Evolutionary conservation across 169 alveolate genomes (phyloP).

Genomic region (Neospora caninum): DNA sequence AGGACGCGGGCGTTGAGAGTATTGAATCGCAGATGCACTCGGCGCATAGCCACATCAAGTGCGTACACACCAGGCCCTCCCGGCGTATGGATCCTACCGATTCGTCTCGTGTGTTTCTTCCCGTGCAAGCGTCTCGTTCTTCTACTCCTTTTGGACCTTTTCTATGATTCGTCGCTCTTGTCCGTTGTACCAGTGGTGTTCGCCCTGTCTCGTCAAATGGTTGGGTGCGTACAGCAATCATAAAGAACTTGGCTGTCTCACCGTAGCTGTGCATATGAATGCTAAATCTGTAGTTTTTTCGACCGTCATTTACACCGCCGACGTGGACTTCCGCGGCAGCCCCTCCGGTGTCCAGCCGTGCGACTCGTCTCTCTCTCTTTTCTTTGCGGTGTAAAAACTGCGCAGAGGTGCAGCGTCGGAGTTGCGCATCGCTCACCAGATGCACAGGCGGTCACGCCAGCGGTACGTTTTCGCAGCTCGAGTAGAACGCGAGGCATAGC

Average conservation of each 20-base stretch:
- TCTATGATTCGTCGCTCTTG: too few species aligned
- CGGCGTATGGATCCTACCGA: background rate
- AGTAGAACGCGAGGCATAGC: background rate
- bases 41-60: slow-evolving; percentile 53
- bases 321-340: too few species aligned
- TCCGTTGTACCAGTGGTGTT: too few species aligned
- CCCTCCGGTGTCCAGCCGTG: too few species aligned
- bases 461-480: background rate
- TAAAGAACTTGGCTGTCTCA: too few species aligned
- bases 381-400: background rate
- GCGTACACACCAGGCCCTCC: background rate
- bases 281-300: too few species aligned
- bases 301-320: too few species aligned
- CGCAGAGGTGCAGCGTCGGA: slow-evolving; percentile 48
- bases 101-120: background rate
- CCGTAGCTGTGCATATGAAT: too few species aligned
- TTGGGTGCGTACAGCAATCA: background rate
- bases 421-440: slow-evolving; percentile 18
- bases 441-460: slow-evolving; percentile 31
- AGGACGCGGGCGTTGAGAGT: slow-evolving; percentile 24
- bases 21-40: slow-evolving; percentile 58
- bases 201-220: too few species aligned
- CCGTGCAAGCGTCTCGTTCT: too few species aligned
- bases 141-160: too few species aligned
- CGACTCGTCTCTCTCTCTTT: too few species aligned